phyloP scores from a whole-genome alignment of 371 early-diverging fungal species.

The Blakeslea trispora region DNA sequence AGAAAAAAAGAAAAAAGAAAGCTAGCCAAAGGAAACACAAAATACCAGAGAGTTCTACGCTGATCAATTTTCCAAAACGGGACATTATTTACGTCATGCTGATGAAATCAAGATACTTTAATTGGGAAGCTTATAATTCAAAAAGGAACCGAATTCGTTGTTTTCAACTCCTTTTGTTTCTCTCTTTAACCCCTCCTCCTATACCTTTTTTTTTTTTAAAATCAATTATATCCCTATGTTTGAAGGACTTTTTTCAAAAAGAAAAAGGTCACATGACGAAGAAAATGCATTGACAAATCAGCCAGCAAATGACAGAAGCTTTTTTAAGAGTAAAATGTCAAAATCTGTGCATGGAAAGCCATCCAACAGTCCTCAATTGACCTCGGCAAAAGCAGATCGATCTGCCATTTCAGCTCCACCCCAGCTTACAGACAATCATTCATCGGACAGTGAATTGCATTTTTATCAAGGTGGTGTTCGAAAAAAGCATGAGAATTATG shows the following conservation, averaged over 20 bases:
- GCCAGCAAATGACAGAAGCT: background rate
- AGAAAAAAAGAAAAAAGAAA: too few species aligned
- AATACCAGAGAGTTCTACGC: background rate
- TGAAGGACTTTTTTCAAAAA: too few species aligned
- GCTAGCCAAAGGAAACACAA: too few species aligned
- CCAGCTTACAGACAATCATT: background rate
- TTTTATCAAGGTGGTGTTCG: conserved; percentile 34
- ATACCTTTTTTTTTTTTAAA: too few species aligned
- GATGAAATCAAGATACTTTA: background rate
- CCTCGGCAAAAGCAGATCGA: background rate
- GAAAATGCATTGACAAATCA: too few species aligned
- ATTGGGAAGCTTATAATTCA: background rate
- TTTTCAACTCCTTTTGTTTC: background rate
- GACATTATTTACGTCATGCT: conserved; percentile 4
- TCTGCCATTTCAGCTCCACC: conserved; percentile 9
- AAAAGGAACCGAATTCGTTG: background rate
- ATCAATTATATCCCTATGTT: too few species aligned
- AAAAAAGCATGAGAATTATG: conserved; percentile 2
- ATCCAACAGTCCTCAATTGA: background rate
- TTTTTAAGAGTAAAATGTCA: background rate
- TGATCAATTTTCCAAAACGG: background rate
- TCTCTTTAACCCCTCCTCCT: background rate
- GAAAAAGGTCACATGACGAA: too few species aligned
- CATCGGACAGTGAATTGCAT: background rate
- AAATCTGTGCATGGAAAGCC: background rate